Evolutionary conservation across 306 rosid species (phyloP), one percentile per base, ranked within the genome.

Genomic region (Lablab purpureus): DNA sequence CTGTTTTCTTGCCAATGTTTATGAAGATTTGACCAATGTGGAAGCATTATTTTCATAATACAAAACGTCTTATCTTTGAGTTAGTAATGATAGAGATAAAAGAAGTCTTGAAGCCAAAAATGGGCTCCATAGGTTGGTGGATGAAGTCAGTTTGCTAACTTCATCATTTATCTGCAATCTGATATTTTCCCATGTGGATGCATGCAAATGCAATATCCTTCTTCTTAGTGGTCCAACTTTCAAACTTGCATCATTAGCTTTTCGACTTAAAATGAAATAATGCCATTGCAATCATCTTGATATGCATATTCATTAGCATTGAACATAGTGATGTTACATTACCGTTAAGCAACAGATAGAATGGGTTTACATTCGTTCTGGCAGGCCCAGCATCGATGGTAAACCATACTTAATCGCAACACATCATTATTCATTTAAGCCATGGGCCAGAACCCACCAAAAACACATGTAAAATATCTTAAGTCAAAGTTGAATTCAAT

Each of bases 21-120:
- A 0, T 81, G 68, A 47, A 86, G 97, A 89, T 89, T 76, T 85
- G 94, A 67, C 93, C 94, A 74, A 71, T 88, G 46, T 91, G 91
- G 94, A 93, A 90, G 81, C 94, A 88, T 58, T 88, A 87, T 77
- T 90, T 90, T 75, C 91, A 88, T 88, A 87, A 87, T 59, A 84
- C 90, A 18, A 91, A 89, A 45, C 91, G 91, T 28, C 87, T 90
- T 3, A 87, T 90, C 80, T 87, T 76, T 71, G 97, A 84, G 67
- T 85, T 87, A 54, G 92, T 76, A 88, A 88, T 80, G 93, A 91
- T 58, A 91, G 84, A 85, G 90, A 88, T 36, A 12, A 27, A 37
- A 81, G 91, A 82, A 25, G 86, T 79, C 77, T 83, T n/a, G 89
- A 91, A 85, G 90, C 91, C 47, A 91, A 81, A 79, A 9, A 65